Evolutionary conservation across 2,329 filamentous ascomycete genomes (phyloP).

Genomic region (Coleophoma cylindrospora): DNA sequence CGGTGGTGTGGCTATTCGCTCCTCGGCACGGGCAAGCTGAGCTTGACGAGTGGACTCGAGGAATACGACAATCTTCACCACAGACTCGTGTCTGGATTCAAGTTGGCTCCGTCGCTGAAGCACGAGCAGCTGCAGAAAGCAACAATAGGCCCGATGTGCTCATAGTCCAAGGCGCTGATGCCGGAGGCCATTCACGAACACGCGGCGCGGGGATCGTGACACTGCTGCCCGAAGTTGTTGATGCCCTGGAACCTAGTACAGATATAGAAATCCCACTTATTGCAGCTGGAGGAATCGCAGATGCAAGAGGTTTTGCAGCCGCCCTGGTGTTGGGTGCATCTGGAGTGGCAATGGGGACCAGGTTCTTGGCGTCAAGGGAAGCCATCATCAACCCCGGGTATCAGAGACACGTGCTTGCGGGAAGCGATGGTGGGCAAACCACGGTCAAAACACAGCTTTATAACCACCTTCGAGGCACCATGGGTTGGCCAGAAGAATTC

Average conservation of each 20-base stretch:
- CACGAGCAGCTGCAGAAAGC: conserved; percentile 2
- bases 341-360: conserved; percentile 40
- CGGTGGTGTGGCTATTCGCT: conserved; percentile 39
- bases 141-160: conserved; percentile 15
- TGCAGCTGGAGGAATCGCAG: conserved; percentile 10
- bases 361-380: conserved; percentile 38
- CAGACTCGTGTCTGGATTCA: conserved; percentile 17
- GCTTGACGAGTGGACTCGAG: conserved; percentile 12
- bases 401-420: conserved; percentile 33
- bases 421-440: conserved; percentile 38
- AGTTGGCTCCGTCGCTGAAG: conserved; percentile 14
- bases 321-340: conserved; percentile 21
- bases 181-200: conserved; percentile 20
- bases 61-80: conserved; percentile 6
- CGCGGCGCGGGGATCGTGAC: conserved; percentile 1
- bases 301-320: conserved; percentile 21
- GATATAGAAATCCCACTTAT: background rate
- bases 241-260: background rate
- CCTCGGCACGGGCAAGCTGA: conserved; percentile 19
- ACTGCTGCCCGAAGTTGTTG: conserved; percentile 4
- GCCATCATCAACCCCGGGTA: conserved; percentile 38
- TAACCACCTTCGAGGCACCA: conserved; percentile 44
- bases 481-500: conserved; percentile 49
- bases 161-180: conserved; percentile 21
- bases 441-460: conserved; percentile 42